Base-by-base conservation (phyloP, 106 monocot species). In the Posidonia australis region DNA sequence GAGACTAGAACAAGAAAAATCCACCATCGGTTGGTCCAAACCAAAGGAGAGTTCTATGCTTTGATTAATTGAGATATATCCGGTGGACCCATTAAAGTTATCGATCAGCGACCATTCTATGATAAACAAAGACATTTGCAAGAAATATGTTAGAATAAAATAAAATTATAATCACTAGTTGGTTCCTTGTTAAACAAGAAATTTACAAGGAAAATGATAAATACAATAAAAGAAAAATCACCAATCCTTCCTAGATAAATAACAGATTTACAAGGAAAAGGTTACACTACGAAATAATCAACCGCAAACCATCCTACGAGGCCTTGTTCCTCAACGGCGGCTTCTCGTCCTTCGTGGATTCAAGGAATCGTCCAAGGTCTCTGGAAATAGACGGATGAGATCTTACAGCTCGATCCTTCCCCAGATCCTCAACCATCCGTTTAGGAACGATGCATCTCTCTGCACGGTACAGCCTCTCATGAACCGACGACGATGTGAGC, bases 401-500 rank as follows among this genome's bases (percentile, higher is more conserved):
- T 27, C 43, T 74, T 57, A 82, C 60, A 54, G 46, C 53, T 2
- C 25, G 2, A 46, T 87, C 79, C 7, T 67, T 29, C 2, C 62
- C 62, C 29, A 87, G 19, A 41, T 52, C 75, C 14, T 67, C 66
- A 7, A 78, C 61, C 31, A 64, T 27, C 2, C 21, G 61, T 21
- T 29, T 78, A 10, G 78, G 83, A 6, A 83, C 69, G 11, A 87
- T 28, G 70, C 87, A 83, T 58, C 25, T 83, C 44, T 63, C 80
- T 27, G 75, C 75, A 11, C 29, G 66, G 29, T 36, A 75, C 31
- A 87, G 69, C 51, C 67, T 72, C 57, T 81, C 80, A 49, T 78
- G 87, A 14, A 83, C 26, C 1, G 65, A 26, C 1, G 54, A 14
- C 29, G 66, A 72, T n/a, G 62, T 26, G 1, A 87, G 72, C 43